A percentile compares a stretch with the other conserved stretches of the same genome.
Evolutionary conservation across 1,139 yeast species (phyloP).

Genomic region (Saccharomyces hybrid): DNA sequence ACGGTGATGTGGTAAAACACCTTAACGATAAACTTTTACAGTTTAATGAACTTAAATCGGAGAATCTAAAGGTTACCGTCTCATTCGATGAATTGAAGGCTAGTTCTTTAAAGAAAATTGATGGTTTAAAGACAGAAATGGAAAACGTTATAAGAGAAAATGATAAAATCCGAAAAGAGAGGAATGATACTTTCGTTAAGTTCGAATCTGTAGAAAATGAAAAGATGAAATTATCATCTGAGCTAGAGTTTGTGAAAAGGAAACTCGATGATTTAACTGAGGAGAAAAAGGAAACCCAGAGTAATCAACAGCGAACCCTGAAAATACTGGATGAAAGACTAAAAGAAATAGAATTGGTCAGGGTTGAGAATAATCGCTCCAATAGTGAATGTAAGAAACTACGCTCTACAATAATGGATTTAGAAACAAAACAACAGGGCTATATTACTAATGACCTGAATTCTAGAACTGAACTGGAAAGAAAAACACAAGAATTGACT

Average conservation of each 20-base stretch:
- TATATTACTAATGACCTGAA: slow-evolving; percentile 31
- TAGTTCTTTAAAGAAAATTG: slow-evolving; percentile 28
- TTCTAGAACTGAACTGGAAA: slow-evolving; percentile 35
- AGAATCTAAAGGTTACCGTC: slow-evolving; percentile 25
- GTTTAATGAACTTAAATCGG: slow-evolving; percentile 9
- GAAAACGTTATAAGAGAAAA: slow-evolving; percentile 32
- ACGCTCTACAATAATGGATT: slow-evolving; percentile 32
- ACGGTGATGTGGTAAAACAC: background rate
- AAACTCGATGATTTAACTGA: slow-evolving; percentile 27
- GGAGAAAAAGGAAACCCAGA: slow-evolving; percentile 41
- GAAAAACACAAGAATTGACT: slow-evolving; percentile 35
- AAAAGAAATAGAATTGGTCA: slow-evolving; percentile 7
- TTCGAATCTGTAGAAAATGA: background rate
- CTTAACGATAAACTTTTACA: background rate
- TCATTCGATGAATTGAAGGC: slow-evolving; percentile 48
- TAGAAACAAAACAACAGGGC: slow-evolving; percentile 35
- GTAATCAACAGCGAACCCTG: slow-evolving; percentile 12
- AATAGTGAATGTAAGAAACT: slow-evolving; percentile 22
- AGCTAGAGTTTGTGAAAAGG: background rate
- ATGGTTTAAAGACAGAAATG: slow-evolving; percentile 46
- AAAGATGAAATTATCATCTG: background rate
- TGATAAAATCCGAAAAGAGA: slow-evolving; percentile 4
- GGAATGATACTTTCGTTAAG: slow-evolving; percentile 1
- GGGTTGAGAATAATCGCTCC: slow-evolving; percentile 4
- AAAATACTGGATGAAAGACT: slow-evolving; percentile 30